Conservation (phyloP, 2,329 filamentous ascomycete genomes). For the Graphilbum fragrans region DNA sequence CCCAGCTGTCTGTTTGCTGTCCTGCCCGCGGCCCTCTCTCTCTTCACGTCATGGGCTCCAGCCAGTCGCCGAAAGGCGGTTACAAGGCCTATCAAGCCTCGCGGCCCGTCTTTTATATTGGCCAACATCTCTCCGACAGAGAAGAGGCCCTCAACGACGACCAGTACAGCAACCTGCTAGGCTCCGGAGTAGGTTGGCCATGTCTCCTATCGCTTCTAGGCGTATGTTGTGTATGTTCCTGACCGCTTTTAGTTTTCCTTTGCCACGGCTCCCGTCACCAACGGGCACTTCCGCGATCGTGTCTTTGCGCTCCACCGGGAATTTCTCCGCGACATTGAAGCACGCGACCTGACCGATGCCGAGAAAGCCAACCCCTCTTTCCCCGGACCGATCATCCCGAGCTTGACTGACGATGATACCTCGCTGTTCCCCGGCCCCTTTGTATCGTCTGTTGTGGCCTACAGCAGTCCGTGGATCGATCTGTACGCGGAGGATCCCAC, state of each 20-base stretch:
- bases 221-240: constrained; percentile 9
- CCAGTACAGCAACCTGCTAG: constrained; percentile 55
- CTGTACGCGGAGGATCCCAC: constrained; percentile 71
- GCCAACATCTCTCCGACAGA: constrained; percentile 59
- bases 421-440: constrained; percentile 54
- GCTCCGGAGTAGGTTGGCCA: constrained; percentile 50
- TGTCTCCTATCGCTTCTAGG: too few relatives aligned
- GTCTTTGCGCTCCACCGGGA: constrained; percentile 49
- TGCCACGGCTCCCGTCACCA: constrained; percentile 69
- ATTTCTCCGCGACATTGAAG: constrained; percentile 34
- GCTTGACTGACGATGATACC: constrained; percentile 71
- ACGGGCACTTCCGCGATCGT: constrained; percentile 55
- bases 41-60: neutral
- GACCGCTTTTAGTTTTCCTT: constrained; percentile 55
- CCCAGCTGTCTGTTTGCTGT: too few relatives aligned
- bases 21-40: too few relatives aligned
- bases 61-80: constrained; percentile 3
- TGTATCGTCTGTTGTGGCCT: constrained; percentile 63
- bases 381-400: constrained; percentile 46
- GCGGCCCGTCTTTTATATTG: constrained; percentile 49
- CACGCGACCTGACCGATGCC: constrained; percentile 19
- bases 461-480: constrained; percentile 88
- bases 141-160: constrained; percentile 47
- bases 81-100: constrained; percentile 16
- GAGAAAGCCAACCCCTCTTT: constrained; percentile 32